Evolutionary conservation across 73 alveolate genomes (phyloP).

Genomic region (Tetrahymena borealis): DNA sequence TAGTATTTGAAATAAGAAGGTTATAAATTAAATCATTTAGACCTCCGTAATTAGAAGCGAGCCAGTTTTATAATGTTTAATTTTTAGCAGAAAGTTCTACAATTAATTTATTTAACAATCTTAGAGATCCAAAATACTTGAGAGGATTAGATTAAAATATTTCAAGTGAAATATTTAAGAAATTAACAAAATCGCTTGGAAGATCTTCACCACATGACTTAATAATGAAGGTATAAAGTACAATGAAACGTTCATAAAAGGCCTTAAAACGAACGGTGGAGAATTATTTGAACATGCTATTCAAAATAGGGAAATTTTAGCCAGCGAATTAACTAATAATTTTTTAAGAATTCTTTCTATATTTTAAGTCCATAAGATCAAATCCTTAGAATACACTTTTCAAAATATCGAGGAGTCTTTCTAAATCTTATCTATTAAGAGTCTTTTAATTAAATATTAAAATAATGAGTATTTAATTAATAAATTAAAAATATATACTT

Average conservation of each 20-base stretch:
- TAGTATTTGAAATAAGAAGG: neutral
- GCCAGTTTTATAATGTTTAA: neutral
- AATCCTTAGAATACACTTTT: neutral
- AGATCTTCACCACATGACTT: neutral
- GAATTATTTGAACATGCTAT: neutral
- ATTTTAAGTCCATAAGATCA: neutral
- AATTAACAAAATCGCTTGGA: neutral
- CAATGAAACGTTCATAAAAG: neutral
- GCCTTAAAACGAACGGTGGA: neutral
- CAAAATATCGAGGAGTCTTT: neutral
- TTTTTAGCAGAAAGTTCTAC: neutral
- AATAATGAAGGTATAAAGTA: neutral
- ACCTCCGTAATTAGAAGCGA: neutral
- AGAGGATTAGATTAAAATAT: neutral
- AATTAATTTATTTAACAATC: neutral
- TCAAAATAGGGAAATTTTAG: neutral
- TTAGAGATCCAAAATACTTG: neutral
- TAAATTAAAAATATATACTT: neutral
- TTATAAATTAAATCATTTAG: neutral
- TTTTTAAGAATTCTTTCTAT: neutral
- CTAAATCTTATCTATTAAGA: neutral
- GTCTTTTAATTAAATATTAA: neutral
- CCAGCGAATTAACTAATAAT: neutral
- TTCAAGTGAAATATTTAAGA: neutral
- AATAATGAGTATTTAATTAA: neutral